These are phyloP conservation scores for Teunomyces stri DNA, from an alignment of 805 yeast species.

Conservation along the genomic window DNA sequence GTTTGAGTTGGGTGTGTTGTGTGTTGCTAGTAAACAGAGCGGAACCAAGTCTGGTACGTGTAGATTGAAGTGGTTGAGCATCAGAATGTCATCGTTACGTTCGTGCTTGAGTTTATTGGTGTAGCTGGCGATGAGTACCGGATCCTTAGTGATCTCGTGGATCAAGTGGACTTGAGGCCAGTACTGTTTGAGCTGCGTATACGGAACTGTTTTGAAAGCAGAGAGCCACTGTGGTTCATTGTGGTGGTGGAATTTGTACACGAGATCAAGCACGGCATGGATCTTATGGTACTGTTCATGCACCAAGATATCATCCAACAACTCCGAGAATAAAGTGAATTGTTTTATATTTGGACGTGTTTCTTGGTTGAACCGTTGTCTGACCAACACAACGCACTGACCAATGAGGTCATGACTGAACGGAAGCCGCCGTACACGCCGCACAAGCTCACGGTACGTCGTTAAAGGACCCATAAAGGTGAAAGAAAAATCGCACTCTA, in stretches of 20 bases:
- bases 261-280: slow-evolving; percentile 23
- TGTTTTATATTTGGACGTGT: slow-evolving; percentile 12
- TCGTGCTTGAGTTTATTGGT: slow-evolving; percentile 13
- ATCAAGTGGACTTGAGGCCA: slow-evolving; percentile 40
- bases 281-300: slow-evolving; percentile 26
- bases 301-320: slow-evolving; percentile 26
- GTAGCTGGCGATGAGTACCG: slow-evolving; percentile 13
- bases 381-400: slow-evolving; percentile 4
- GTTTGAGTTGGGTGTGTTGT: neutral
- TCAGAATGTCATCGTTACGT: slow-evolving; percentile 11
- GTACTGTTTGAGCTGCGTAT: slow-evolving; percentile 17
- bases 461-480: neutral
- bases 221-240: slow-evolving; percentile 13
- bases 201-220: too few species aligned
- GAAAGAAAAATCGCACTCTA: neutral
- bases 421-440: slow-evolving; percentile 30
- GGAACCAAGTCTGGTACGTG: slow-evolving; percentile 1
- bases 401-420: slow-evolving; percentile 16
- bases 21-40: neutral
- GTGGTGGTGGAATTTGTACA: slow-evolving; percentile 20
- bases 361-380: neutral
- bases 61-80: slow-evolving; percentile 12
- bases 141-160: slow-evolving; percentile 19
- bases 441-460: slow-evolving; percentile 21
- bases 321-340: slow-evolving; percentile 9